Evolutionary conservation across 257 asterid genomes (phyloP).

Genomic region (Anisodus tanguticus): DNA sequence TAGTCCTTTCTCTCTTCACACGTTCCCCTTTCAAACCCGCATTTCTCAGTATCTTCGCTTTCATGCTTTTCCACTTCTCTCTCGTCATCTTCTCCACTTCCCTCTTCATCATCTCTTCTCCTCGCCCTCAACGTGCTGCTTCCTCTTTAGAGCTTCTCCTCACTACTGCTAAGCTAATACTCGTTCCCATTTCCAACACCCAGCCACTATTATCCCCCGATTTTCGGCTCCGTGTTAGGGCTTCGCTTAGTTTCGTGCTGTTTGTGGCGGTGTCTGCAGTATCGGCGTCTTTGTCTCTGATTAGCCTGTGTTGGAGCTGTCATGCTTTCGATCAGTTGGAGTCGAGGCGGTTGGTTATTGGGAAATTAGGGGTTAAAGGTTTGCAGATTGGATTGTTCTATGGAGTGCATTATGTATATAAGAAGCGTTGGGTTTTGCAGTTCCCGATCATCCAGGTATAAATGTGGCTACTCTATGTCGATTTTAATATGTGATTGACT

Average conservation of each 20-base stretch:
- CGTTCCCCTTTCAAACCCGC: constrained; percentile 43
- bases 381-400: constrained; percentile 63
- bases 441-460: constrained; percentile 92
- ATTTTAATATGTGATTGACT: neutral
- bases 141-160: constrained; percentile 60
- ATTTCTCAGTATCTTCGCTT: constrained; percentile 48
- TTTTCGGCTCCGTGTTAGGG: constrained; percentile 52
- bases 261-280: constrained; percentile 59
- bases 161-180: constrained; percentile 52
- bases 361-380: constrained; percentile 72
- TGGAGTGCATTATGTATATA: constrained; percentile 66
- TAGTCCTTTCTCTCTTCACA: constrained; percentile 54
- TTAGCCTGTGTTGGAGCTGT: constrained; percentile 69
- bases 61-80: constrained; percentile 61
- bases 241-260: constrained; percentile 63
- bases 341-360: constrained; percentile 41
- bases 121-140: constrained; percentile 64
- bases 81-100: constrained; percentile 58
- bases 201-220: constrained; percentile 42
- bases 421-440: constrained; percentile 74
- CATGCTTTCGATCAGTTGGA: constrained; percentile 38
- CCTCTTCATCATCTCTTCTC: constrained; percentile 71
- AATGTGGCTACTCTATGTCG: neutral
- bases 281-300: constrained; percentile 50
- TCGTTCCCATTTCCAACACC: constrained; percentile 51